These are phyloP conservation scores for Solanum megistacrolobum DNA, from an alignment of 257 asterid genomes.

Conservation along the genomic window DNA sequence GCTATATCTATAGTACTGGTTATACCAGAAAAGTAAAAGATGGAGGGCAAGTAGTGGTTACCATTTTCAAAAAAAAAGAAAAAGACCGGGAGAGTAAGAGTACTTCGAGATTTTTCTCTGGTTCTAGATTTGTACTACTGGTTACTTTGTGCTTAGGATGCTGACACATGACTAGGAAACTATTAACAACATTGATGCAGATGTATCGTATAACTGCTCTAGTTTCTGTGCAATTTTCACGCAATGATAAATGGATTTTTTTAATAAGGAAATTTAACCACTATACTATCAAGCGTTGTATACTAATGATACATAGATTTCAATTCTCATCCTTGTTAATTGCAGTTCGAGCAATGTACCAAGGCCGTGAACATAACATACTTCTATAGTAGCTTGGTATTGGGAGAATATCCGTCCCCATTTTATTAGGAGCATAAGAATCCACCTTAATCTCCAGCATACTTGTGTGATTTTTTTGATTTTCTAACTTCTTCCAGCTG, in stretches of 20 bases:
- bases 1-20: background rate
- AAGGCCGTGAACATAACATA: background rate
- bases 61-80: background rate
- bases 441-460: background rate
- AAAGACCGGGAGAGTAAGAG: background rate
- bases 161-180: background rate
- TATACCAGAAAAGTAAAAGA: background rate
- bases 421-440: background rate
- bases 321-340: background rate
- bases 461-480: background rate
- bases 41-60: background rate
- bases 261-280: background rate
- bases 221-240: background rate
- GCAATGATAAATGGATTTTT: background rate
- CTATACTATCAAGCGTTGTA: background rate
- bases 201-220: background rate
- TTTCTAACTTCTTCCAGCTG: background rate
- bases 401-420: background rate
- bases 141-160: background rate
- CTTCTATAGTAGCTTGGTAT: background rate
- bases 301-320: background rate
- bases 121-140: background rate
- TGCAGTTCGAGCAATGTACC: background rate
- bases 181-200: background rate
- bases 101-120: background rate